These are phyloP conservation scores for Colletotrichum sp. DNA, from an alignment of 2,329 filamentous ascomycete genomes.

Conservation along the genomic window DNA sequence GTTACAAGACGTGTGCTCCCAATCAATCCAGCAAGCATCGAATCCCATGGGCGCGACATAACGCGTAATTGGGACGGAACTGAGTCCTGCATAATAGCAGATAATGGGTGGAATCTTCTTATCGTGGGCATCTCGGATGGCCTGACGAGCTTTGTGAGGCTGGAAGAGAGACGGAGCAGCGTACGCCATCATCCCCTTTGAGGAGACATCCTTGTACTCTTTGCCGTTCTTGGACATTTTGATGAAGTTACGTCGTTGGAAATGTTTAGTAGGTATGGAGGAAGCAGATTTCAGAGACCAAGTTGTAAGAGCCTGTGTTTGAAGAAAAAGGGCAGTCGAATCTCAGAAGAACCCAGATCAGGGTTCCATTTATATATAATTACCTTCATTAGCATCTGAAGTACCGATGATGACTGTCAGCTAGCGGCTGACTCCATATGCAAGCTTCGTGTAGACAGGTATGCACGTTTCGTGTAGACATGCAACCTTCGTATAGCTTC, in stretches of 20 bases:
- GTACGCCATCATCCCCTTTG: conserved; percentile 42
- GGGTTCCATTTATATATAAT: background rate
- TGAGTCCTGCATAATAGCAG: conserved; percentile 45
- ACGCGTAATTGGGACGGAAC: conserved; percentile 43
- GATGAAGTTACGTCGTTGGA: background rate
- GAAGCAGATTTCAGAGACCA: background rate
- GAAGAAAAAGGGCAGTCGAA: background rate
- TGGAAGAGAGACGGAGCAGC: conserved; percentile 50
- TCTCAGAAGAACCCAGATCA: background rate
- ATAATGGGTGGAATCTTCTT: conserved; percentile 48
- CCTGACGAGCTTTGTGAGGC: conserved; percentile 48
- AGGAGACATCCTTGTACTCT: conserved; percentile 8
- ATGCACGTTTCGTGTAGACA: background rate
- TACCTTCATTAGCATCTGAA: background rate
- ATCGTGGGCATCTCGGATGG: conserved; percentile 49
- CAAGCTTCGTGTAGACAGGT: background rate
- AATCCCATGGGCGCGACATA: conserved; percentile 46
- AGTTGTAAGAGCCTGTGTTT: background rate
- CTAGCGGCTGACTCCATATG: background rate
- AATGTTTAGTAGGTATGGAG: background rate
- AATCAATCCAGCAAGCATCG: conserved; percentile 51
- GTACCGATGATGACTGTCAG: background rate
- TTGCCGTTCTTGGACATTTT: background rate
- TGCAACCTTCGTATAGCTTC: background rate
- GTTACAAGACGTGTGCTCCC: conserved; percentile 50